Percentiles rank a stretch among this genome's conserved stretches.
Conservation (phyloP, 2,329 filamentous ascomycete genomes). For the Dactylella cylindrospora region DNA sequence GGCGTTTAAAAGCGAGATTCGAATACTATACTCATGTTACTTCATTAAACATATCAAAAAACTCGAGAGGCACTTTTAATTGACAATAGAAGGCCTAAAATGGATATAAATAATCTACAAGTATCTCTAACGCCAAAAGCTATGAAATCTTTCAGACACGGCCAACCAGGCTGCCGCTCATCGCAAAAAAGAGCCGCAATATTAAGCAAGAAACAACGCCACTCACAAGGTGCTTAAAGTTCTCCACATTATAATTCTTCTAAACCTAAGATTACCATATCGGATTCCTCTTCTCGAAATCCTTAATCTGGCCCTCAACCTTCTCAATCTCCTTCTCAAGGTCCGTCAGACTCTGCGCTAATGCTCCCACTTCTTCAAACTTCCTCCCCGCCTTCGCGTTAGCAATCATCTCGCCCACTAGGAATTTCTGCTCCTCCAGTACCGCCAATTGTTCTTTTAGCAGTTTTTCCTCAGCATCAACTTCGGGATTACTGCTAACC, state of each 20-base stretch:
- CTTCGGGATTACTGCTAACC: slow-evolving; percentile 61
- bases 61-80: too few species aligned
- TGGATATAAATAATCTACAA: slow-evolving; percentile 6
- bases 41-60: too few species aligned
- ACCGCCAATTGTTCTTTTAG: slow-evolving; percentile 77
- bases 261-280: slow-evolving; percentile 7
- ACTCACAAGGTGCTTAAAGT: neutral
- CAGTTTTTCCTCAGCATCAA: slow-evolving; percentile 82
- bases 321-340: slow-evolving; percentile 74
- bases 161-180: neutral
- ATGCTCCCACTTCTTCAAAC: slow-evolving; percentile 81
- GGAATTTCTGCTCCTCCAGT: slow-evolving; percentile 85
- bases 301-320: slow-evolving; percentile 65
- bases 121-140: neutral
- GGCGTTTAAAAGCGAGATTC: neutral
- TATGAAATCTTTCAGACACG: neutral
- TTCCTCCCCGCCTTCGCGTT: slow-evolving; percentile 73
- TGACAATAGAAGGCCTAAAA: too few species aligned
- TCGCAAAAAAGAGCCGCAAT: neutral
- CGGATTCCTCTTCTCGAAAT: slow-evolving; percentile 58
- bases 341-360: slow-evolving; percentile 79
- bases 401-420: slow-evolving; percentile 82
- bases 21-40: neutral
- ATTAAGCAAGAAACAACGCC: neutral
- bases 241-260: slow-evolving; percentile 53